Base-by-base conservation (phyloP, 768 basidiomycete species). In the Saitozyma sp. region DNA sequence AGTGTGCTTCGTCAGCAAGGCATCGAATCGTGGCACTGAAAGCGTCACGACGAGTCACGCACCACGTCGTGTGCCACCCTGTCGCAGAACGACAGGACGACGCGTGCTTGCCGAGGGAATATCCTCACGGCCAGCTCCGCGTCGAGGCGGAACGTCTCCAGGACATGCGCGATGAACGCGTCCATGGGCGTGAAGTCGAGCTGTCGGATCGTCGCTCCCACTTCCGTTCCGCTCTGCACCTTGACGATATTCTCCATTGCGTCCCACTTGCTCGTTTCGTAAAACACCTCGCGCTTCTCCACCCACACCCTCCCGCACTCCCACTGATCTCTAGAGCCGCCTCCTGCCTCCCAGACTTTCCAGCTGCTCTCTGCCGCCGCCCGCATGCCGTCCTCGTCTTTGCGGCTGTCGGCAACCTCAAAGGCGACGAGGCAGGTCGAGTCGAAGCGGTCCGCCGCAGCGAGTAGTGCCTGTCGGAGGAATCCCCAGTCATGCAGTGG, bases 111-210 rank as follows among this genome's bases (percentile, higher is more conserved):
- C 0, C 85, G 85, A 1, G 95, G 95, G 74, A 99, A 98, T 17
- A 97, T 88, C 20, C 89, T 84, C 8, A 88, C 87, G 10, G 92
- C 93, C 41, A 88, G 83, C 0, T 87, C 82, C 0, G 93, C 94
- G 65, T 97, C 88, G 46, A 88, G 86, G 3, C 80, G 75, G 17
- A 97, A 83, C 5, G 89, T 83, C 8, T 80, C 75, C 7, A 94
- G 74, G 10, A 93, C 82, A 49, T 84, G 83, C 1, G 82, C 81
- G 82, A 98, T 92, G 80, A 94, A 98, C 19, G 82, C 84, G 75
- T 95, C 92, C 96, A 99, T 98, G 1, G 95, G 85, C 29, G 88
- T 88, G 75, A 99, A 97, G 75, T 91, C 87, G 41, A 98, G 84
- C 46, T 82, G 81, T 41, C 83, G 81, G n/a, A 74, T 74, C 14